phyloP scores from a whole-genome alignment of 257 asterid genomes.

The Capsicum pubescens region DNA sequence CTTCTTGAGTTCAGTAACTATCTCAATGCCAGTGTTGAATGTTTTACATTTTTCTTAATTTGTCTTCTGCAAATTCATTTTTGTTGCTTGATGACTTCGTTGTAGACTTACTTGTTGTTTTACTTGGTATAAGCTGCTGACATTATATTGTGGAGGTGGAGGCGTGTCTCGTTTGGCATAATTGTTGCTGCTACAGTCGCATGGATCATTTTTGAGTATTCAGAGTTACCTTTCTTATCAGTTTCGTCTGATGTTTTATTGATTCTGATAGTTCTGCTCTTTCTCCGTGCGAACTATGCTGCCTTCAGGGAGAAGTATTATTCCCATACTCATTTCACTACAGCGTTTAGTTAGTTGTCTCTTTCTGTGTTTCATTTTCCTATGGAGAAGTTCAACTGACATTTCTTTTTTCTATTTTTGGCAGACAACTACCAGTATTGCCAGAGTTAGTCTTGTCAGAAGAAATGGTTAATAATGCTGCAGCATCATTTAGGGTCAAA shows the following conservation, averaged over 20 bases:
- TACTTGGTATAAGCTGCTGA: conserved; percentile 73
- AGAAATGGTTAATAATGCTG: conserved; percentile 93
- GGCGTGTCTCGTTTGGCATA: conserved; percentile 72
- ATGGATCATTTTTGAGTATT: conserved; percentile 77
- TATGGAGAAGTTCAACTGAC: conserved; percentile 32
- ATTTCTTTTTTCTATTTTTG: conserved; percentile 37
- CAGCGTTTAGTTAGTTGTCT: conserved; percentile 22
- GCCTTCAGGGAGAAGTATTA: conserved; percentile 63
- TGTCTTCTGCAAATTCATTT: conserved; percentile 32
- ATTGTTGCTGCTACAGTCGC: conserved; percentile 73
- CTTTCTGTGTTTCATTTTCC: neutral
- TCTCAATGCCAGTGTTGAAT: neutral
- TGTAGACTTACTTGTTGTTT: conserved; percentile 40
- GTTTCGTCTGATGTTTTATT: conserved; percentile 80
- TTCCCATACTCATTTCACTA: conserved; percentile 23
- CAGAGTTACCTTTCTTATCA: conserved; percentile 75
- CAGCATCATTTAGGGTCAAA: conserved; percentile 93
- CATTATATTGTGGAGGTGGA: conserved; percentile 75
- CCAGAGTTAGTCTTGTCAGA: conserved; percentile 92
- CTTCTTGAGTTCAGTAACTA: neutral
- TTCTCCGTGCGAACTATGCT: conserved; percentile 80
- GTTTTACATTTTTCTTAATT: neutral
- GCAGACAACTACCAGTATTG: conserved; percentile 68
- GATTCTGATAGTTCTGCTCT: conserved; percentile 70
- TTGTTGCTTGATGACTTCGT: neutral